Base-by-base conservation (phyloP, 129 eudicot genomes). In the Flaveria bidentis region DNA sequence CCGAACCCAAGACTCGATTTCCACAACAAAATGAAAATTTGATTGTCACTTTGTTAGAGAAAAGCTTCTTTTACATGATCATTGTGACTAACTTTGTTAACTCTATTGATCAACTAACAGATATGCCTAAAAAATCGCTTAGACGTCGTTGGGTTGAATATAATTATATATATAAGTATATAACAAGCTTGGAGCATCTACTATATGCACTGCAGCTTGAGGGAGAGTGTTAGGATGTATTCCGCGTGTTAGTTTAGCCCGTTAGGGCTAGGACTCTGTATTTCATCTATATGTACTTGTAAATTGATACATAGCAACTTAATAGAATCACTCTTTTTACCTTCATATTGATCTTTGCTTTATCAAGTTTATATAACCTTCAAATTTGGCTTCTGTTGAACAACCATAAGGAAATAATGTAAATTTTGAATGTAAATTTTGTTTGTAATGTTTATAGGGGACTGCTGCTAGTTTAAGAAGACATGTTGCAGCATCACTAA, bases 381-480 rank as follows among this genome's bases (percentile, higher is more conserved):
- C 39, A 6, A 5, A 51, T 76, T 52, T 1, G 56, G 80, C 58
- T 52, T 66, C 10, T 13, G 18, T 50, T 51, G n/a, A 50, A 17
- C 52, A 60, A 18, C 50, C 20, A 1, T 20, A 39, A 69, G 47
- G 41, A 9, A 15, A 30, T 72, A 71, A 51, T 76, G 49, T 46
- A 6, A 66, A 74, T 41, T 51, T 81, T n/a, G 42, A 71, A 51
- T 76, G 49, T 46, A 6, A 66, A 74, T 41, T 51, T 81, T n/a
- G 42, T 74, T 81, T 61, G 7, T 67, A 55, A 70, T 79, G 53
- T 42, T 83, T 88, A 93, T 85, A 96, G 70, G 96, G 84, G 67
- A 93, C 90, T 84, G 92, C 93, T 11, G 61, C 96, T 72, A 88
- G 90, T 77, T 83, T 93, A 85, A 88, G 97, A 86, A 78, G 98